Conservation (phyloP, 768 basidiomycete genomes). For the Tulasnella sp. region DNA sequence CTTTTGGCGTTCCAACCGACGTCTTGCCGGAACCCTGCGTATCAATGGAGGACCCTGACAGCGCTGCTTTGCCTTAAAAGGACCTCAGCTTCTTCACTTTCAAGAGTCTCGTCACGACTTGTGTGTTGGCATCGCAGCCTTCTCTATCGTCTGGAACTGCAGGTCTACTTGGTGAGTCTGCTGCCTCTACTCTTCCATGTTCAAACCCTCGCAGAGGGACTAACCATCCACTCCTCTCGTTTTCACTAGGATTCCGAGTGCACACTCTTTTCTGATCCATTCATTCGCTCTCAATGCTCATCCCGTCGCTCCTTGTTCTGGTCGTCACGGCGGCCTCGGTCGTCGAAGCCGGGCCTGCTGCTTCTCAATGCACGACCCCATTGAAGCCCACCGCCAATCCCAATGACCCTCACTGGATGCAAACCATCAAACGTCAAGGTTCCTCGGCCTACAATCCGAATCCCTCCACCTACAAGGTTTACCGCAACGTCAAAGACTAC, state of each 20-base stretch:
- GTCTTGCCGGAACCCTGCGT: background rate
- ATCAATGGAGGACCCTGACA: background rate
- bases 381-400: slow-evolving; percentile 53
- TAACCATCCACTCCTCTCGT: background rate
- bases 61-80: background rate
- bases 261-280: background rate
- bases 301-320: background rate
- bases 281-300: background rate
- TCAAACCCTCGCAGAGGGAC: background rate
- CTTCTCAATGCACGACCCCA: slow-evolving; percentile 52
- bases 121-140: background rate
- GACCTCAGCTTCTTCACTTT: background rate
- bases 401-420: slow-evolving; percentile 64
- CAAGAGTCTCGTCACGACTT: background rate
- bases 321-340: background rate
- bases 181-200: background rate
- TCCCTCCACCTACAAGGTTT: slow-evolving; percentile 63
- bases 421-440: slow-evolving; percentile 67
- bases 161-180: background rate
- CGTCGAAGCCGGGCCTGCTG: slow-evolving; percentile 38
- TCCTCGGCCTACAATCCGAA: slow-evolving; percentile 66
- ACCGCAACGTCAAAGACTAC: slow-evolving; percentile 71
- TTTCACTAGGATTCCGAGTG: background rate
- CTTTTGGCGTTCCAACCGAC: background rate
- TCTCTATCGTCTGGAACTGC: background rate